These are phyloP conservation scores for Nasturtium officinale DNA, from an alignment of 345 rosid genomes.

Conservation along the genomic window DNA sequence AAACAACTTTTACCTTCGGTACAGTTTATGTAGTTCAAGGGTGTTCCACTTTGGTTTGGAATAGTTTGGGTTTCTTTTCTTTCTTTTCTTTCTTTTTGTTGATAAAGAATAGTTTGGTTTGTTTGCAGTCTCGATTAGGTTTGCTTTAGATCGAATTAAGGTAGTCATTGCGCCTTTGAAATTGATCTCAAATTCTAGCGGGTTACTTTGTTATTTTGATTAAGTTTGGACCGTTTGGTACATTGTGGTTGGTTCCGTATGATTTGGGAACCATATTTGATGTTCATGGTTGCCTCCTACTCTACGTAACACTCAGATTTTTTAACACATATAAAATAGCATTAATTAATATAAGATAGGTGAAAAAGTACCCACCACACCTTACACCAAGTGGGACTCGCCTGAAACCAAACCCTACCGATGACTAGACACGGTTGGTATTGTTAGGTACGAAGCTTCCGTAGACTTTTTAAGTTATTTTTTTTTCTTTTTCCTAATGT, in stretches of 20 bases:
- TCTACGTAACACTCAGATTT: slow-evolving; percentile 25
- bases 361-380: slow-evolving; percentile 39
- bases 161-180: neutral
- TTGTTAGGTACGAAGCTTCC: slow-evolving; percentile 41
- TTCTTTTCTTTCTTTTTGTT: no score
- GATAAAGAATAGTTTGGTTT: slow-evolving; percentile 1
- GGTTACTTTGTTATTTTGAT: neutral
- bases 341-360: slow-evolving; percentile 30
- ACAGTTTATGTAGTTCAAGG: neutral
- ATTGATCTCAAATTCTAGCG: neutral
- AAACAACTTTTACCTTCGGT: no score
- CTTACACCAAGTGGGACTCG: slow-evolving; percentile 40
- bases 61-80: neutral
- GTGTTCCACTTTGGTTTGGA: neutral
- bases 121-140: neutral
- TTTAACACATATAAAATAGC: slow-evolving; percentile 5
- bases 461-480: slow-evolving; percentile 4
- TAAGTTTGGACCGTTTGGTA: slow-evolving; percentile 18
- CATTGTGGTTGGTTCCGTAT: neutral
- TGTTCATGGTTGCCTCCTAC: slow-evolving; percentile 33
- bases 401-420: slow-evolving; percentile 35
- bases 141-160: neutral
- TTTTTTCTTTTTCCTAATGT: slow-evolving; percentile 1
- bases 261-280: slow-evolving; percentile 1
- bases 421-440: slow-evolving; percentile 42